Evolutionary conservation across 768 basidiomycete genomes (phyloP).

Genomic region (Leccinum ochraceum): DNA sequence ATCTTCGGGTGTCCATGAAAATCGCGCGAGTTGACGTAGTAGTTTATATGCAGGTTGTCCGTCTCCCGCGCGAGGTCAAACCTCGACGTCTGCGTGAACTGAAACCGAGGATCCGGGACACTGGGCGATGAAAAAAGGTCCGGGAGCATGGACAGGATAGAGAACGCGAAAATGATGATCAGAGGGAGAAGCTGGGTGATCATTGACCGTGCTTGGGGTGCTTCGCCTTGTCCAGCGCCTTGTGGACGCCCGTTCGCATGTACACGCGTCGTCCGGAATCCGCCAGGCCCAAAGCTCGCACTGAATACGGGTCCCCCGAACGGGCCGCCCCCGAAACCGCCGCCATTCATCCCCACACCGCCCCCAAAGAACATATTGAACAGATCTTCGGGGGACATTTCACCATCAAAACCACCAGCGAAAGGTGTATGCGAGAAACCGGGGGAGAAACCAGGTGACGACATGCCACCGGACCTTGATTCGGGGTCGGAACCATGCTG

Average conservation of each 20-base stretch:
- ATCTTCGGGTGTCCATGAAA: slow-evolving; percentile 77
- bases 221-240: slow-evolving; percentile 37
- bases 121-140: slow-evolving; percentile 66
- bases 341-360: slow-evolving; percentile 44
- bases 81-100: slow-evolving; percentile 60
- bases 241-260: slow-evolving; percentile 40
- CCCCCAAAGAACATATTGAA: slow-evolving; percentile 99
- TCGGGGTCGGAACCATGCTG: slow-evolving; percentile 88
- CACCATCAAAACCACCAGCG: slow-evolving; percentile 65
- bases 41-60: slow-evolving; percentile 65
- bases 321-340: slow-evolving; percentile 58
- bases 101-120: slow-evolving; percentile 77
- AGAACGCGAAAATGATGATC: slow-evolving; percentile 81
- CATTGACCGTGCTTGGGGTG: slow-evolving; percentile 54
- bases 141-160: slow-evolving; percentile 79
- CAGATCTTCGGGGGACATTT: slow-evolving; percentile 92
- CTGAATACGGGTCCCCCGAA: slow-evolving; percentile 61
- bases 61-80: slow-evolving; percentile 77
- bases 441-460: slow-evolving; percentile 51
- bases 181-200: slow-evolving; percentile 83
- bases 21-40: slow-evolving; percentile 81
- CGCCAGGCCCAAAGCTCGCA: slow-evolving; percentile 77
- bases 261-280: slow-evolving; percentile 72
- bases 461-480: slow-evolving; percentile 71
- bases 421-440: slow-evolving; percentile 55